These are phyloP conservation scores for Dactylis glomerata DNA, from an alignment of 176 grass and related monocot genomes.

Conservation along the genomic window DNA sequence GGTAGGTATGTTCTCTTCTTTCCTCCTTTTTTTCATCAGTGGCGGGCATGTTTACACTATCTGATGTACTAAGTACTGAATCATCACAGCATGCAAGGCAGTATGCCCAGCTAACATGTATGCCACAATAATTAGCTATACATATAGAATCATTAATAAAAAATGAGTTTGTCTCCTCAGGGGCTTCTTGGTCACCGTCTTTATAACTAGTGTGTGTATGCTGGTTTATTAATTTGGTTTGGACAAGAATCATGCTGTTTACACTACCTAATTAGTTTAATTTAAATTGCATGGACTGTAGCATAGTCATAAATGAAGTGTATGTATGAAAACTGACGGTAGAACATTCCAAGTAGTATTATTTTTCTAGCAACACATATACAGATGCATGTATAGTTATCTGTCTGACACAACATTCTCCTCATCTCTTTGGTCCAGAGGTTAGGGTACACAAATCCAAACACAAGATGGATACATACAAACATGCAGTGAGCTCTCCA, in stretches of 20 bases:
- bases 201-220: background rate
- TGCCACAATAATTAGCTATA: background rate
- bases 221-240: background rate
- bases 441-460: constrained; percentile 57
- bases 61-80: constrained; percentile 30
- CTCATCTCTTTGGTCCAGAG: constrained; percentile 30
- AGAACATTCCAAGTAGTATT: constrained; percentile 43
- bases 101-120: background rate
- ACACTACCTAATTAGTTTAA: background rate
- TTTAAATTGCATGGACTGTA: background rate
- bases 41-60: constrained; percentile 53
- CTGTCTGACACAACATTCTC: constrained; percentile 40
- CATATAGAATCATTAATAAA: constrained; percentile 19
- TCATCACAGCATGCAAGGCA: constrained; percentile 36
- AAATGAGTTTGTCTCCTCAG: background rate
- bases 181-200: background rate
- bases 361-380: constrained; percentile 4
- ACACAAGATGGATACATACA: constrained; percentile 34
- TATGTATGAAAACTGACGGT: constrained; percentile 21
- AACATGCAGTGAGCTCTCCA: constrained; percentile 1
- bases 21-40: constrained; percentile 27
- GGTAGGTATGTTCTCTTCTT: constrained; percentile 24
- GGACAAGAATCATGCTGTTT: background rate
- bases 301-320: constrained; percentile 32
- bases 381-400: background rate